Evolutionary conservation across 345 rosid species (phyloP), one percentile per base, ranked within the genome.

Genomic region (Diplotaxis tenuifolia): DNA sequence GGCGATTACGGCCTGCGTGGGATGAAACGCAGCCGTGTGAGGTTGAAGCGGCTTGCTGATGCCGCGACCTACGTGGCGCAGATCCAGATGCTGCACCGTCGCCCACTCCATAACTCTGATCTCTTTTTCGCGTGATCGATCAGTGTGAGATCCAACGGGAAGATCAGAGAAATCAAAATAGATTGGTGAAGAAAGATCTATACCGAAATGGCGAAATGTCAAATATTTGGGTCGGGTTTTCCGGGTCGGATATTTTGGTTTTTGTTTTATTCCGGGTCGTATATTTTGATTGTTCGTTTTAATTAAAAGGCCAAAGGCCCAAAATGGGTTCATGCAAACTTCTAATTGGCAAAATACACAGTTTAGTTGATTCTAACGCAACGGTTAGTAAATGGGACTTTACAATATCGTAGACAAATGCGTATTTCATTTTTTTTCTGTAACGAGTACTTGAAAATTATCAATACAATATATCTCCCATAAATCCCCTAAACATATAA

Each of bases 71-170:
- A 92, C 53, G 59, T 95, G 94, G 14, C 88, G 86, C 28, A 95
- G 89, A 85, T 95, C 98, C 83, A 92, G 93, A 75, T 95, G 99
- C 84, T 95, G 99, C 78, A 95, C 86, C 71, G 98, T 88, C 6
- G 90, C 70, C 99, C 99, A 95, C 90, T 95, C 97, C 99, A 95
- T 95, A 54, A 65, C 66, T 78, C 49, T 32, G 62, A 61, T 52
- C 62, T 23, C 3, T 3, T 22, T n/a, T n/a, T n/a, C n/a, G n/a
- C n/a, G n/a, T n/a, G n/a, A n/a, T 23, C 31, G 22, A 2, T 14
- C 1, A 61, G 74, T 52, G 50, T 62, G 58, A 68, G 74, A 75
- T 75, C 74, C 52, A 74, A 58, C 52, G 16, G 59, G 59, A 58
- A 50, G 47, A 74, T 50, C 1, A 67, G 70, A 73, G 42, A 55